phyloP scores from a whole-genome alignment of 805 yeast genomes.

The Metschnikowia corniflorae region DNA sequence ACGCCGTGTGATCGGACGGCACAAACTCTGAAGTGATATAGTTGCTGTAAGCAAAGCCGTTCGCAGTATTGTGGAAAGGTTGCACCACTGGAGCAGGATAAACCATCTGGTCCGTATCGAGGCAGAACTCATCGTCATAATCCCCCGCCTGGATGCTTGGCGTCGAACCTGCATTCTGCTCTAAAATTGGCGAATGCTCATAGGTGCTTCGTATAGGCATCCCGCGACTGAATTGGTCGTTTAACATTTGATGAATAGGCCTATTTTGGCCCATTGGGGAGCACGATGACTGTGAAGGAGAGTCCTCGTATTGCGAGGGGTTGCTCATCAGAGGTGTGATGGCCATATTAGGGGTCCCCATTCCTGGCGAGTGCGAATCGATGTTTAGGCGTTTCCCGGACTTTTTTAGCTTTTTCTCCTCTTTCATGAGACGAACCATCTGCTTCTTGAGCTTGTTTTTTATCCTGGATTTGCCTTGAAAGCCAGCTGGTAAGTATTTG shows the following conservation, averaged over 20 bases:
- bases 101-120: conserved; percentile 40
- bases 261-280: conserved; percentile 10
- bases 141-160: conserved; percentile 20
- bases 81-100: background rate
- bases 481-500: conserved; percentile 40
- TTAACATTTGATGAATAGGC: conserved; percentile 5
- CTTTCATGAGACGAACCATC: conserved; percentile 23
- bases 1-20: too few relatives aligned
- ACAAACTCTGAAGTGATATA: too few relatives aligned
- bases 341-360: conserved; percentile 18
- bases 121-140: conserved; percentile 43
- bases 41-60: too few relatives aligned
- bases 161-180: conserved; percentile 2
- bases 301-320: conserved; percentile 13
- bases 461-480: conserved; percentile 42
- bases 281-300: conserved; percentile 16
- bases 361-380: conserved; percentile 13
- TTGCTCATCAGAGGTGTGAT: conserved; percentile 15
- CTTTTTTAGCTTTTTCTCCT: conserved; percentile 12
- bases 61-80: too few relatives aligned
- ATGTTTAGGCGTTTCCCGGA: conserved; percentile 9
- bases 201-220: conserved; percentile 1
- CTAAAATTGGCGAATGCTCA: conserved; percentile 6
- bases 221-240: conserved; percentile 4
- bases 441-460: conserved; percentile 41